Evolutionary conservation across 257 asterid genomes (phyloP).

Genomic region (Buddleja alternifolia): DNA sequence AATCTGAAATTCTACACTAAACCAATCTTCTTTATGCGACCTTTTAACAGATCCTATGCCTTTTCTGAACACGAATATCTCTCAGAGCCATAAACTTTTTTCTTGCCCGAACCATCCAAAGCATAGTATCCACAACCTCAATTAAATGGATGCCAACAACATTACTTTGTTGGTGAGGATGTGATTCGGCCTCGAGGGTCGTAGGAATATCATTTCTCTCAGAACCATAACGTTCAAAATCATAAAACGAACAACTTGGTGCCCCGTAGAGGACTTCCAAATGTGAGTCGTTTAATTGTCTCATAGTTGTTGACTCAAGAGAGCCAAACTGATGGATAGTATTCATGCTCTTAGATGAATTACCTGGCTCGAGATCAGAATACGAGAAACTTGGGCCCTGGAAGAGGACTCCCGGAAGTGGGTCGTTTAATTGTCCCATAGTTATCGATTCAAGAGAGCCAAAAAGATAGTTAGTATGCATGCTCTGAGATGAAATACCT

Average conservation of each 20-base stretch:
- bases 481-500: no score
- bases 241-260: background rate
- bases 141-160: background rate
- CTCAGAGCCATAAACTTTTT: conserved; percentile 17
- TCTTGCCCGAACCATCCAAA: conserved; percentile 36
- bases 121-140: background rate
- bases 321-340: background rate
- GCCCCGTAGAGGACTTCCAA: background rate
- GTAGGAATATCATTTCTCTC: background rate
- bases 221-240: background rate
- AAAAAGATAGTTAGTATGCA: no score
- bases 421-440: no score
- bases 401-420: no score
- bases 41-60: conserved; percentile 27
- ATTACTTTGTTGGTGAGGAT: conserved; percentile 27
- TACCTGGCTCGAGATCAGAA: no score
- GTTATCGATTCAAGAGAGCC: no score
- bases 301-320: background rate
- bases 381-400: no score
- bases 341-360: background rate
- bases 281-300: background rate
- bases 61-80: conserved; percentile 28
- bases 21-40: background rate
- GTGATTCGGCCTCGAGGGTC: background rate
- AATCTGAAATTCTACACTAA: background rate